A percentile compares a stretch with the other conserved stretches of the same genome.
Conservation (phyloP, 164 flowering plant species). For the Umbellularia californica region DNA sequence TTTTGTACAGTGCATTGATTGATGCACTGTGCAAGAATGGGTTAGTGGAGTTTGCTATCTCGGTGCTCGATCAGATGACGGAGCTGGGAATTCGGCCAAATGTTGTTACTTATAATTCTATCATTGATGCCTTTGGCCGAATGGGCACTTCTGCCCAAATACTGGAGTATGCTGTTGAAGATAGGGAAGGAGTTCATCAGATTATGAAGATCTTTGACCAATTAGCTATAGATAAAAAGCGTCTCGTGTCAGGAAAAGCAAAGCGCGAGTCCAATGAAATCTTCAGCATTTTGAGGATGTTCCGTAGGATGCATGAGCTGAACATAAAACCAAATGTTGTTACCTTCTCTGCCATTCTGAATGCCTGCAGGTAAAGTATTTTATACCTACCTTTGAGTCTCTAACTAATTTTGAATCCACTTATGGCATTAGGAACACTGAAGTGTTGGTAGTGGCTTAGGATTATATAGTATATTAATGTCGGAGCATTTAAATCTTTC, state of each 20-base stretch:
- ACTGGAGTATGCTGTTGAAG: conserved; percentile 16
- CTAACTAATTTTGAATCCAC: neutral
- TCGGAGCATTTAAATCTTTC: too few relatives aligned
- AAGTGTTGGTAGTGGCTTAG: too few relatives aligned
- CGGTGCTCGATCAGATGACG: conserved; percentile 87
- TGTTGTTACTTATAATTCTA: conserved; percentile 93
- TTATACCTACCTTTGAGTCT: neutral
- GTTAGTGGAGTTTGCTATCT: conserved; percentile 68
- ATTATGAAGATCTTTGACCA: conserved; percentile 63
- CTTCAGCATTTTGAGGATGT: conserved; percentile 62
- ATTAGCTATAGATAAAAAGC: conserved; percentile 46
- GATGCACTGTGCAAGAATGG: conserved; percentile 95
- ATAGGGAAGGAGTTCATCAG: conserved; percentile 30
- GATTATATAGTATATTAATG: too few relatives aligned
- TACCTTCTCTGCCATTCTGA: conserved; percentile 93
- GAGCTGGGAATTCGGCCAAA: conserved; percentile 84
- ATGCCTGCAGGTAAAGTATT: conserved; percentile 80
- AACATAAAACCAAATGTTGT: conserved; percentile 96
- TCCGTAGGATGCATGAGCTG: conserved; percentile 85
- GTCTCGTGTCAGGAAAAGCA: conserved; percentile 30
- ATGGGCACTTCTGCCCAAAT: conserved; percentile 34
- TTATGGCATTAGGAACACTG: too few relatives aligned
- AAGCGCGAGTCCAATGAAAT: conserved; percentile 46
- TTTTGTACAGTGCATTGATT: conserved; percentile 85
- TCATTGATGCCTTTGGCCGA: conserved; percentile 86